These are phyloP conservation scores for Penicillium arizonense DNA, from an alignment of 495 filamentous ascomycete species.

Conservation along the genomic window DNA sequence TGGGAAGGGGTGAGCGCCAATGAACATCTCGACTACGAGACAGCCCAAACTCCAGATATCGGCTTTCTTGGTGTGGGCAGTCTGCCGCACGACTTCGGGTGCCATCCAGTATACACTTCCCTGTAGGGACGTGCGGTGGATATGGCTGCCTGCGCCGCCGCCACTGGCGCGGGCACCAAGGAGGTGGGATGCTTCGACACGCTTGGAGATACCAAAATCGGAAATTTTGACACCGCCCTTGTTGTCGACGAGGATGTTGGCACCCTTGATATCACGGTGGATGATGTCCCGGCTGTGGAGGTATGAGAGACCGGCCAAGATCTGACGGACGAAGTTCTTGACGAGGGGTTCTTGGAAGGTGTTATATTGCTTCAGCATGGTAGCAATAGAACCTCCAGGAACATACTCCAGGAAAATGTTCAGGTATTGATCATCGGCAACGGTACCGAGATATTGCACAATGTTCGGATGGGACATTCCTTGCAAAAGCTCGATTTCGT, in stretches of 20 bases:
- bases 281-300: conserved; percentile 95
- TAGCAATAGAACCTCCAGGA: conserved; percentile 92
- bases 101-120: conserved; percentile 99
- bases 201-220: conserved; percentile 99
- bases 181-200: conserved; percentile 75
- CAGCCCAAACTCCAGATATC: conserved; percentile 99
- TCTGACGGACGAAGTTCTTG: conserved; percentile 95
- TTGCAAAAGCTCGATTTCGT: conserved; percentile 90
- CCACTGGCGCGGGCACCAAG: conserved; percentile 55
- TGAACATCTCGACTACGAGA: conserved; percentile 99
- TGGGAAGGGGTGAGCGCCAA: conserved; percentile 91
- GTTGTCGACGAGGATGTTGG: conserved; percentile 98
- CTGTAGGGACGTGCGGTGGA: conserved; percentile 87
- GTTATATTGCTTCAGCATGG: conserved; percentile 97
- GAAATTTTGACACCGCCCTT: conserved; percentile 99
- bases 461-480: conserved; percentile 97
- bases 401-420: conserved; percentile 99
- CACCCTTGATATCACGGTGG: conserved; percentile 97
- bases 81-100: conserved; percentile 96
- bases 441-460: conserved; percentile 94
- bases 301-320: conserved; percentile 91
- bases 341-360: conserved; percentile 90
- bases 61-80: conserved; percentile 97
- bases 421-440: conserved; percentile 84
- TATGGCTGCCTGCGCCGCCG: conserved; percentile 51